Evolutionary conservation across 257 asterid genomes (phyloP).

Genomic region (Solanum dulcamara): DNA sequence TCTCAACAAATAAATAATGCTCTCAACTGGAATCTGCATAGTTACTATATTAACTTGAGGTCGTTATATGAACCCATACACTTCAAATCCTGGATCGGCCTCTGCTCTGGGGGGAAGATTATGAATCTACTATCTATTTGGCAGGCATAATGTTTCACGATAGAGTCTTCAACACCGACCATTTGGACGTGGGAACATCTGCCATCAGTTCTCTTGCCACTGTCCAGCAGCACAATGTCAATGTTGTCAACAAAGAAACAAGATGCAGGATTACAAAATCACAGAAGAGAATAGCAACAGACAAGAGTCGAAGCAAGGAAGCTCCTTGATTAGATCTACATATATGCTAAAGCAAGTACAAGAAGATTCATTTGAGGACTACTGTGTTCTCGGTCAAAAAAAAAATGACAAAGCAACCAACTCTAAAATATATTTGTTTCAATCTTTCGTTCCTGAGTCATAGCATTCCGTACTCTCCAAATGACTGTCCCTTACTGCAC

Average conservation of each 20-base stretch:
- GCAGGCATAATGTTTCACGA: neutral
- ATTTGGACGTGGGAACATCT: neutral
- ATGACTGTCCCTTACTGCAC: neutral
- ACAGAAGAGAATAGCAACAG: neutral
- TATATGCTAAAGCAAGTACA: neutral
- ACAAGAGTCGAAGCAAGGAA: neutral
- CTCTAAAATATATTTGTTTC: neutral
- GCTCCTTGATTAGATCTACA: neutral
- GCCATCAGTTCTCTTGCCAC: neutral
- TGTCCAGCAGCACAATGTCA: neutral
- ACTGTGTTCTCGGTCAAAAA: neutral
- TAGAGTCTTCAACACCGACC: neutral
- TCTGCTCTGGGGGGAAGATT: neutral
- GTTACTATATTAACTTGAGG: neutral
- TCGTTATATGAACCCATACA: neutral
- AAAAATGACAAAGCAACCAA: neutral
- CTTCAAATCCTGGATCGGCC: neutral
- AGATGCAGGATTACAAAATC: neutral
- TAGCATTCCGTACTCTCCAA: neutral
- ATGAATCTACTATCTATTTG: neutral
- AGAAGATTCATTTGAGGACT: neutral
- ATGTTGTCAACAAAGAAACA: neutral
- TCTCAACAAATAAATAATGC: neutral
- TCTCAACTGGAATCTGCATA: neutral
- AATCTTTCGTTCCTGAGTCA: neutral